Conservation (phyloP, 2,329 filamentous ascomycete species). For the Fusarium armeniacum region DNA sequence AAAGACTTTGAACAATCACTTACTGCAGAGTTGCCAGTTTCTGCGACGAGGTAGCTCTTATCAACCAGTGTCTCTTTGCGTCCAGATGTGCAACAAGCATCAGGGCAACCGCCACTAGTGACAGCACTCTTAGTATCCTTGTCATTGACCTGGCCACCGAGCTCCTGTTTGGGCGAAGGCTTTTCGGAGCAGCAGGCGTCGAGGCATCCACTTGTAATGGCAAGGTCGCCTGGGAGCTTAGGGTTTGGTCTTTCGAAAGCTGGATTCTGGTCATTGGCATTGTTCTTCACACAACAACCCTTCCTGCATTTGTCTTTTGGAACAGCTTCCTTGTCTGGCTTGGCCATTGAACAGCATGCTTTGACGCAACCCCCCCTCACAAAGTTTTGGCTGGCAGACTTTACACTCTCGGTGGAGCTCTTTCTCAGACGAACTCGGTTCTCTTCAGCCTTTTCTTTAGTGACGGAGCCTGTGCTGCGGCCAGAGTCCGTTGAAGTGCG, state of each 20-base stretch:
- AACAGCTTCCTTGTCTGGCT: not conserved
- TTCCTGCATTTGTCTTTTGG: constrained; percentile 3
- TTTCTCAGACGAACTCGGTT: constrained; percentile 33
- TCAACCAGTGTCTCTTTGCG: not conserved
- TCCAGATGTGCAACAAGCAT: not conserved
- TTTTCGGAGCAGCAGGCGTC: constrained; percentile 27
- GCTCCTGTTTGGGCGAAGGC: not conserved
- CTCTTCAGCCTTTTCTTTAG: constrained; percentile 25
- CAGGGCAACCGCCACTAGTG: not conserved
- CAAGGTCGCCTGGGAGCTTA: not conserved
- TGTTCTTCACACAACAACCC: constrained; percentile 1
- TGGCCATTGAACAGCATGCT: constrained; percentile 32
- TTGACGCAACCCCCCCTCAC: constrained; percentile 26
- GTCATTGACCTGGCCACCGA: not conserved
- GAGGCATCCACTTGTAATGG: not conserved
- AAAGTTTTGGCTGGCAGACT: constrained; percentile 8
- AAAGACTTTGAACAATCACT: constrained; percentile 3
- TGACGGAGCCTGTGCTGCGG: constrained; percentile 37
- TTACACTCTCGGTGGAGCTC: constrained; percentile 23
- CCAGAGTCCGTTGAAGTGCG: constrained; percentile 50
- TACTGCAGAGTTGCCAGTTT: not conserved
- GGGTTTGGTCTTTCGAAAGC: not conserved
- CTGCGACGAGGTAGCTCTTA: not conserved
- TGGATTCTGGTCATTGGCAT: not conserved
- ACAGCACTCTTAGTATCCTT: not conserved